These are phyloP conservation scores for Andrographis paniculata DNA, from an alignment of 305 asterid species.

Conservation along the genomic window DNA sequence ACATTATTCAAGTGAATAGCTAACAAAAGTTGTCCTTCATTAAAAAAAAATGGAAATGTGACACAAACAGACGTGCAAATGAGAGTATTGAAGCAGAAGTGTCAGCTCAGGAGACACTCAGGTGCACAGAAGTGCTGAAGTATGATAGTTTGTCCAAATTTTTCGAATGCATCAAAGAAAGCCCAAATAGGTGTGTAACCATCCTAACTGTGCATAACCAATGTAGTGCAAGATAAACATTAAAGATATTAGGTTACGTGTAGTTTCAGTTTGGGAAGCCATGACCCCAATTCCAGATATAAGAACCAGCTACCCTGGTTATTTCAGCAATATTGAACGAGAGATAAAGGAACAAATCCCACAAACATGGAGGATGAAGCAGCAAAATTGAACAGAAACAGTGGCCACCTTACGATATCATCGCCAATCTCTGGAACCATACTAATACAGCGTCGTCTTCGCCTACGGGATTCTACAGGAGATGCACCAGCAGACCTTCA, in stretches of 20 bases:
- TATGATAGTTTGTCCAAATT: no score
- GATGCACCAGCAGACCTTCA: constrained; percentile 86
- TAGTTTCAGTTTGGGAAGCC: constrained; percentile 3
- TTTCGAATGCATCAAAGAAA: no score
- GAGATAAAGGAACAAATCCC: constrained; percentile 2
- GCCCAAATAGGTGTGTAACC: neutral
- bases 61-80: neutral
- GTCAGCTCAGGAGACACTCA: neutral
- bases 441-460: constrained; percentile 71
- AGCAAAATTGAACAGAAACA: constrained; percentile 13
- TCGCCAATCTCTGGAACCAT: constrained; percentile 92
- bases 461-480: constrained; percentile 64
- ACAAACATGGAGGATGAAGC: constrained; percentile 13
- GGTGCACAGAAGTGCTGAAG: neutral
- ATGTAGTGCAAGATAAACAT: constrained; percentile 1
- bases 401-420: constrained; percentile 76
- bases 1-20: constrained; percentile 15
- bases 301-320: neutral
- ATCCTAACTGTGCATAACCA: neutral
- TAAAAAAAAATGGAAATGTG: neutral
- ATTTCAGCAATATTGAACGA: constrained; percentile 1
- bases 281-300: neutral
- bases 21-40: neutral
- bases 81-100: neutral
- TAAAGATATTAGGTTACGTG: neutral